Percentiles rank a stretch among this genome's conserved stretches.
These are phyloP conservation scores for Endogone sp. DNA, from an alignment of 192 early-diverging fungal genomes.

Conservation along the genomic window DNA sequence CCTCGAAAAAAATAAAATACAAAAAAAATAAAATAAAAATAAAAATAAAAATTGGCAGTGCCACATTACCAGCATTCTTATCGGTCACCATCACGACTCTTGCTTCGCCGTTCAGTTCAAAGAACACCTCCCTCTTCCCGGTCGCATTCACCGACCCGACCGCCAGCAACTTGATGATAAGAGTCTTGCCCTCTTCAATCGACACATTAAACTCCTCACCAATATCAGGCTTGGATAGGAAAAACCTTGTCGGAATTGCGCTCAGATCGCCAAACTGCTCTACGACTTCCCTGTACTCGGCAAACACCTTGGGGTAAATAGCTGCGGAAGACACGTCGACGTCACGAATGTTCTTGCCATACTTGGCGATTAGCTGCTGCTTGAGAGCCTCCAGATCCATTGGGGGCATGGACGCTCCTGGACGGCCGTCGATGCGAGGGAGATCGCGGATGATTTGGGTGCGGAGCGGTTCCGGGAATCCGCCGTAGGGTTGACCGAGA, in stretches of 20 bases:
- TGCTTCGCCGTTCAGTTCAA: conserved; percentile 93
- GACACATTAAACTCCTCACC: conserved; percentile 89
- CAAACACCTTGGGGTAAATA: conserved; percentile 92
- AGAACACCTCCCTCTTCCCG: conserved; percentile 88
- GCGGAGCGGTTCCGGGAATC: conserved; percentile 90
- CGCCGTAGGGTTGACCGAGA: conserved; percentile 91
- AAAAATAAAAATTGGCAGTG: not conserved
- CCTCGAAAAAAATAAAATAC: too few relatives aligned
- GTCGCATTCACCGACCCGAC: conserved; percentile 80
- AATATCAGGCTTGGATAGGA: conserved; percentile 80
- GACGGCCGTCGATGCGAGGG: conserved; percentile 76
- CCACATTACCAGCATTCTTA: conserved; percentile 41
- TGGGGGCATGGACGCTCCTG: conserved; percentile 74
- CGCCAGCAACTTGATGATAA: conserved; percentile 89
- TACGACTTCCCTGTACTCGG: conserved; percentile 68
- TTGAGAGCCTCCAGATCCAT: conserved; percentile 77
- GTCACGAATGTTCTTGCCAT: conserved; percentile 76
- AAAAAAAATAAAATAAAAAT: not conserved
- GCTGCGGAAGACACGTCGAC: conserved; percentile 85
- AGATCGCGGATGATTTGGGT: conserved; percentile 75
- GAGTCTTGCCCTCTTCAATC: conserved; percentile 81
- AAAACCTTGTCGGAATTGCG: conserved; percentile 88
- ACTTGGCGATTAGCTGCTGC: conserved; percentile 74
- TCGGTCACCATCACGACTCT: conserved; percentile 76
- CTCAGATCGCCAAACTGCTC: conserved; percentile 85